Conservation (phyloP, 768 basidiomycete genomes). For the Exsudoporus frostii region DNA sequence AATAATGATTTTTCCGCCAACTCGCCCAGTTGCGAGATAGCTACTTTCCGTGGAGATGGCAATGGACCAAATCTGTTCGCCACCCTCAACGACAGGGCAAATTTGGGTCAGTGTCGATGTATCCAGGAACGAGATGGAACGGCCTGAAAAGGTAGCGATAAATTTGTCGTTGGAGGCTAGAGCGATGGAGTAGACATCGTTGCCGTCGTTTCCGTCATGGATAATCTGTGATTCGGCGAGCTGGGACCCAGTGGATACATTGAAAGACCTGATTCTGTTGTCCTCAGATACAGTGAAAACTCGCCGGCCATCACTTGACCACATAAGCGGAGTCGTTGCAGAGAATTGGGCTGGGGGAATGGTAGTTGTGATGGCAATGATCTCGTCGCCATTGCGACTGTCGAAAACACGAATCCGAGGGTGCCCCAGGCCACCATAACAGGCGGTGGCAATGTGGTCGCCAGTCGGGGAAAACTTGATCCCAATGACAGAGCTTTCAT, state of each 20-base stretch:
- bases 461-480: neutral
- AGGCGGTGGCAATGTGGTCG: neutral
- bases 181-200: neutral
- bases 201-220: neutral
- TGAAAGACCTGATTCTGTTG: neutral
- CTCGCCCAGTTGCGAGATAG: neutral
- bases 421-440: no score
- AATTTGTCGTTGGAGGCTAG: neutral
- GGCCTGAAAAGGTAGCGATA: neutral
- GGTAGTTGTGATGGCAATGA: neutral
- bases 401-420: neutral
- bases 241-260: no score
- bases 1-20: neutral
- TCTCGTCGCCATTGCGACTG: neutral
- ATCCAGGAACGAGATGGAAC: neutral
- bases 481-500: neutral
- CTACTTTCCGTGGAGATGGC: neutral
- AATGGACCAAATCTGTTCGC: neutral
- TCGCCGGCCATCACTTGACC: neutral
- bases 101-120: neutral
- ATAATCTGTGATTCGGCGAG: neutral
- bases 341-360: no score
- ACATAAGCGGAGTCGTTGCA: neutral
- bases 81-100: neutral
- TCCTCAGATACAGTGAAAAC: neutral